Evolutionary conservation across 345 rosid genomes (phyloP).

Genomic region (Barbarea vulgaris): DNA sequence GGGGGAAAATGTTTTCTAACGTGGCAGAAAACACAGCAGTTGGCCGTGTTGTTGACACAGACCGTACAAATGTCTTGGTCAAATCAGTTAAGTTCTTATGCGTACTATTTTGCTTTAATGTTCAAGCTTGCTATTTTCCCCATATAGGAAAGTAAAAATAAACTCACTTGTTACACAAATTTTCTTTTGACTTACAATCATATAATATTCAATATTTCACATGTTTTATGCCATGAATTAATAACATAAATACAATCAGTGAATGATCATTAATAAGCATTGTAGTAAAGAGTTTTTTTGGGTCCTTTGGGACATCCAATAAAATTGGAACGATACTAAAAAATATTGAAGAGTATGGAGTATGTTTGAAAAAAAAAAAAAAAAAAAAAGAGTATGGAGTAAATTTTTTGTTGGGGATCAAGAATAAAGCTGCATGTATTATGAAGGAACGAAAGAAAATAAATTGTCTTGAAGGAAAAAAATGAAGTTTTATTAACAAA

Average conservation of each 20-base stretch:
- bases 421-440: not conserved
- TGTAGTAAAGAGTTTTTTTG: not conserved
- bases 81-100: conserved; percentile 35
- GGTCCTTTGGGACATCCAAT: not conserved
- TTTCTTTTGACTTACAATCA: conserved; percentile 8
- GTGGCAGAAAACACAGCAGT: conserved; percentile 20
- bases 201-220: not conserved
- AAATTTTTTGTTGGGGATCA: not conserved
- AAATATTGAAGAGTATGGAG: not conserved
- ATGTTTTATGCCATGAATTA: not conserved
- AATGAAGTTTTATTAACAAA: not conserved
- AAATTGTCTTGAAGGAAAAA: not conserved
- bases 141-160: not conserved
- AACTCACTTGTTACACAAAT: not conserved
- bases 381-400: not conserved
- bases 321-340: not conserved
- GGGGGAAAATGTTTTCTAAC: not conserved
- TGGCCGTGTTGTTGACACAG: conserved; percentile 28
- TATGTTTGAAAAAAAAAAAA: too few species aligned
- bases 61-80: conserved; percentile 35
- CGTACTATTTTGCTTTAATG: conserved; percentile 19
- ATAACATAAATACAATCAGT: not conserved
- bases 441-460: not conserved
- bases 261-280: not conserved
- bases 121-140: not conserved